Conservation (phyloP, 768 basidiomycete genomes). For the Russula sp. region DNA sequence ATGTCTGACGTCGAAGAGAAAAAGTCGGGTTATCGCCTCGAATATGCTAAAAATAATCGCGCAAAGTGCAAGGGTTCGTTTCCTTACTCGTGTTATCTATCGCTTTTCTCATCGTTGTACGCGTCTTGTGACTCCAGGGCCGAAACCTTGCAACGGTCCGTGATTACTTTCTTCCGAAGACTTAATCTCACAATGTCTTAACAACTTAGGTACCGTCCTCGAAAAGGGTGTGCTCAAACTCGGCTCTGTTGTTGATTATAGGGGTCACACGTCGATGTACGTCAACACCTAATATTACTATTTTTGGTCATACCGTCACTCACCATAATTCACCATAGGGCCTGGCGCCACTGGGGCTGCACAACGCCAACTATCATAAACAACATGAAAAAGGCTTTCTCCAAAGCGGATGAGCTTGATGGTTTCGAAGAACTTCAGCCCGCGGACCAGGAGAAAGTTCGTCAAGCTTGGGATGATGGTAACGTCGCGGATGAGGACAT, state of each 20-base stretch:
- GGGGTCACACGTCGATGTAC: slow-evolving; percentile 67
- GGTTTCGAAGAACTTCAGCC: slow-evolving; percentile 72
- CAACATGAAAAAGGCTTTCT: slow-evolving; percentile 66
- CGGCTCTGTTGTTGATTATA: slow-evolving; percentile 72
- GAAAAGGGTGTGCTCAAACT: slow-evolving; percentile 69
- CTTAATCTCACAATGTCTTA: slow-evolving; percentile 29
- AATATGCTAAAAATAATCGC: slow-evolving; percentile 65
- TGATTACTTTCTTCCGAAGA: slow-evolving; percentile 16
- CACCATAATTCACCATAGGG: slow-evolving; percentile 38
- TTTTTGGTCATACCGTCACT: too few relatives aligned
- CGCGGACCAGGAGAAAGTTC: slow-evolving; percentile 69
- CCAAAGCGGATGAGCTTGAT: slow-evolving; percentile 67
- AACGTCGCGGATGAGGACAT: slow-evolving; percentile 83
- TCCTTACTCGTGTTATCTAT: slow-evolving; percentile 32
- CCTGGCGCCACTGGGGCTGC: slow-evolving; percentile 93
- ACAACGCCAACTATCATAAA: slow-evolving; percentile 62
- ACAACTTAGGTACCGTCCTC: slow-evolving; percentile 64
- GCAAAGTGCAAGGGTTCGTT: slow-evolving; percentile 76
- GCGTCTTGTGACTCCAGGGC: slow-evolving; percentile 47
- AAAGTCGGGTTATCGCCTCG: slow-evolving; percentile 69
- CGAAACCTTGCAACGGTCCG: slow-evolving; percentile 73
- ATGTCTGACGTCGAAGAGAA: slow-evolving; percentile 46
- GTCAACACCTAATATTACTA: slow-evolving; percentile 21
- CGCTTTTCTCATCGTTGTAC: slow-evolving; percentile 31
- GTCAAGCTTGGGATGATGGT: slow-evolving; percentile 71